Conservation (phyloP, 805 yeast species). For the Candida sonorensis region DNA sequence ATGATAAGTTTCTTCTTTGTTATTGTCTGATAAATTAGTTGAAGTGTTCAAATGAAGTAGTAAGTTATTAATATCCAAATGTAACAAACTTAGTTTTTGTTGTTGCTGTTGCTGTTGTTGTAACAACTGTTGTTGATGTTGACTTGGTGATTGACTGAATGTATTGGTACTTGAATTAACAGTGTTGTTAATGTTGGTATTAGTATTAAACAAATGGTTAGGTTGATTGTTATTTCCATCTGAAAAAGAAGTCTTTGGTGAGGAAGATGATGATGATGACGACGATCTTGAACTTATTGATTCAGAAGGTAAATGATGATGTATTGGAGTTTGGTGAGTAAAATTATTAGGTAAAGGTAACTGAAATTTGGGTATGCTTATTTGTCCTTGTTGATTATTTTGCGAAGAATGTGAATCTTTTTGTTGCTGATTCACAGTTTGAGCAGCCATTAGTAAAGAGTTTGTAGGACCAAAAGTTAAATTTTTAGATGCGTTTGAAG, state of each 20-base stretch:
- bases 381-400: constrained; percentile 9
- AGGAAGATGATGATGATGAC: constrained; percentile 13
- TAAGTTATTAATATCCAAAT: constrained; percentile 22
- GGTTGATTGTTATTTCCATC: constrained; percentile 7
- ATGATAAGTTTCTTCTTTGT: constrained; percentile 22
- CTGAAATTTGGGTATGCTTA: constrained; percentile 14
- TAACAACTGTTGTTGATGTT: constrained; percentile 3
- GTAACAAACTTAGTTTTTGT: constrained; percentile 16
- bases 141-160: constrained; percentile 3
- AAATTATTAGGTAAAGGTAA: constrained; percentile 17
- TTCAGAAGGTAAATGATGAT: constrained; percentile 7
- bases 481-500: constrained; percentile 6
- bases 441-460: constrained; percentile 19
- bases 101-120: constrained; percentile 9
- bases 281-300: constrained; percentile 16
- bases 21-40: constrained; percentile 13
- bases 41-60: constrained; percentile 22
- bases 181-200: not conserved
- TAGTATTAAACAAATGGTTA: no score
- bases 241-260: constrained; percentile 11
- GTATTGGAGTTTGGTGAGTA: constrained; percentile 12
- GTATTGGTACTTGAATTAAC: no score
- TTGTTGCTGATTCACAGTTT: constrained; percentile 14
- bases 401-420: not conserved
- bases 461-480: constrained; percentile 18